Evolutionary conservation across 306 rosid genomes (phyloP).

Genomic region (Cucurbita moschata): DNA sequence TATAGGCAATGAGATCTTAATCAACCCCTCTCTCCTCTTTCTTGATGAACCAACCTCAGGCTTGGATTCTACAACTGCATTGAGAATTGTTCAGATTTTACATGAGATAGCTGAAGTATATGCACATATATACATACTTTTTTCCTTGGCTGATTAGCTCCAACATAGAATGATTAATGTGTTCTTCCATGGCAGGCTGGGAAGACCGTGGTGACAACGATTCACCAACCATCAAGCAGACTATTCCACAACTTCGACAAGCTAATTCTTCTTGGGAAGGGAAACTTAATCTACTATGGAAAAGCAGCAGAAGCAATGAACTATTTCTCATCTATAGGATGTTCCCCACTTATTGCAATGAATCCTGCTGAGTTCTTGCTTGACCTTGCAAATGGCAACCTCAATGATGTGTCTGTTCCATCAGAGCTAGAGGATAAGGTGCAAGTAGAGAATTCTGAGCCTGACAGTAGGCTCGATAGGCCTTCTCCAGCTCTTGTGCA

Average conservation of each 20-base stretch:
- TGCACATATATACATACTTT: background rate
- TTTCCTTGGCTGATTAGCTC: background rate
- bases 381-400: slow-evolving; percentile 90
- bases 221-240: slow-evolving; percentile 97
- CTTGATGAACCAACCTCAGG: slow-evolving; percentile 99
- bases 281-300: slow-evolving; percentile 85
- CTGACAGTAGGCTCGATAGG: slow-evolving; percentile 39
- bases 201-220: slow-evolving; percentile 88
- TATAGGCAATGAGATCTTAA: slow-evolving; percentile 83
- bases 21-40: slow-evolving; percentile 82
- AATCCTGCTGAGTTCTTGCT: slow-evolving; percentile 93
- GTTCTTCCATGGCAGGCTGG: slow-evolving; percentile 49
- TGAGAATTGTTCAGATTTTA: slow-evolving; percentile 79
- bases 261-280: slow-evolving; percentile 92
- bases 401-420: slow-evolving; percentile 74
- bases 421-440: slow-evolving; percentile 84
- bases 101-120: slow-evolving; percentile 91
- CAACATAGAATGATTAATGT: background rate
- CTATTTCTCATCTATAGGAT: slow-evolving; percentile 83
- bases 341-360: slow-evolving; percentile 83
- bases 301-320: slow-evolving; percentile 70
- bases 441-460: slow-evolving; percentile 45
- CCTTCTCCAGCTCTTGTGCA: slow-evolving; percentile 77
- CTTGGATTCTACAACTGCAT: slow-evolving; percentile 93
- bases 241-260: slow-evolving; percentile 91